phyloP scores from a whole-genome alignment of 495 filamentous ascomycete species.

The Pseudevernia furfuracea region DNA sequence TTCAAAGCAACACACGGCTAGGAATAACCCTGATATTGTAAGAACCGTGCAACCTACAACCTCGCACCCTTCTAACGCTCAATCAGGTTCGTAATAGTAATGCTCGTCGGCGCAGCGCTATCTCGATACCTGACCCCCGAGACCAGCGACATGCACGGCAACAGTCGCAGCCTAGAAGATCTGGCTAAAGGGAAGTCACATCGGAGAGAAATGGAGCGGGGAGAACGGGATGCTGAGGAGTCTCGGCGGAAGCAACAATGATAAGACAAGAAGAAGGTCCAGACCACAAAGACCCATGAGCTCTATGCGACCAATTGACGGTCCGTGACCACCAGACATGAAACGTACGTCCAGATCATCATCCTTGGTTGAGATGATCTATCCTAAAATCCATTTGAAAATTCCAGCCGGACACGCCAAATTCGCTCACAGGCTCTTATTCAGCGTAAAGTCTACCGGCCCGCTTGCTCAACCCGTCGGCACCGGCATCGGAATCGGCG shows the following conservation, averaged over 20 bases:
- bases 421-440: too few relatives aligned
- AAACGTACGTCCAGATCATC: neutral
- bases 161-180: conserved; percentile 18
- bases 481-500: too few relatives aligned
- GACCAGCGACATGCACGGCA: conserved; percentile 17
- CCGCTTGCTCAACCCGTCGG: too few relatives aligned
- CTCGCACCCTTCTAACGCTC: conserved; percentile 1
- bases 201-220: conserved; percentile 5
- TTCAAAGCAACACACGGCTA: conserved; percentile 8
- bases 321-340: neutral
- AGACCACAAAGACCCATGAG: neutral
- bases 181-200: conserved; percentile 13
- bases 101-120: conserved; percentile 19
- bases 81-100: conserved; percentile 22
- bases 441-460: too few relatives aligned
- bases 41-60: neutral
- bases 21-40: conserved; percentile 20
- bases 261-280: neutral
- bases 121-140: conserved; percentile 17
- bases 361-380: neutral
- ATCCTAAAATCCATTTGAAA: too few relatives aligned
- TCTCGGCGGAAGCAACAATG: conserved; percentile 3
- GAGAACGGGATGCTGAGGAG: conserved; percentile 5
- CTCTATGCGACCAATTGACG: neutral
- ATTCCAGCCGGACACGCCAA: too few relatives aligned